Evolutionary conservation across 257 asterid species (phyloP), one percentile per base, ranked within the genome.

Genomic region (Ocimum tenuiflorum): DNA sequence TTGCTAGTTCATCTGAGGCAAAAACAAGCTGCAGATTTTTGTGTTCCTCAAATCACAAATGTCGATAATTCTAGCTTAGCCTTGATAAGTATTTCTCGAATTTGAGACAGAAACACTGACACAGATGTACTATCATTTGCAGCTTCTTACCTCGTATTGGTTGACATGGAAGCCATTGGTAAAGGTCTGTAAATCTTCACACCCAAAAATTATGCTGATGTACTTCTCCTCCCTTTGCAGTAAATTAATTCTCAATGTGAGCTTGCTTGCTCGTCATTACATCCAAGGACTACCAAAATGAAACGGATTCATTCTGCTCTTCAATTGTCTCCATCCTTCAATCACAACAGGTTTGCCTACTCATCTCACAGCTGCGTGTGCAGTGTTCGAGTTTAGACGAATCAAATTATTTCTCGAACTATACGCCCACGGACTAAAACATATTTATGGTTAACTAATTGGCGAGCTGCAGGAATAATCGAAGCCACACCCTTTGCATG

Each of bases 131-230:
- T 13, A 23, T 62, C 22, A 29, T 58, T 64, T 73, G 67, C 95
- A 86, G 96, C 53, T 80, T 79, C 78, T 67, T 86, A 56, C 95
- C 91, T 46, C 81, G 83, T 47, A 77, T 77, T 50, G 96, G 96
- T 12, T 89, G 87, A 84, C 86, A 24, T 95, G 85, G 19, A 78
- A 80, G 43, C 96, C 96, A 46, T 38, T 78, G 42, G 73, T 88
- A 50, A 88, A 88, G 91, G 96, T 85, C 61, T 45, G 75, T 33
- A 51, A 55, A 59, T 27, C 1, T 53, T 18, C n/a, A n/a, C n/a
- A n/a, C n/a, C n/a, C n/a, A 18, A 33, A n/a, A 39, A 51, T 9
- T 23, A 60, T 55, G 18, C 12, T 79, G 23, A 69, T 69, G 15
- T 62, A 3, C 18, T 13, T 31, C 2, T 41, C 0, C n/a, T n/a